Conservation (phyloP, 2,329 filamentous ascomycete species). For the Ploettnerulaceae sp. region DNA sequence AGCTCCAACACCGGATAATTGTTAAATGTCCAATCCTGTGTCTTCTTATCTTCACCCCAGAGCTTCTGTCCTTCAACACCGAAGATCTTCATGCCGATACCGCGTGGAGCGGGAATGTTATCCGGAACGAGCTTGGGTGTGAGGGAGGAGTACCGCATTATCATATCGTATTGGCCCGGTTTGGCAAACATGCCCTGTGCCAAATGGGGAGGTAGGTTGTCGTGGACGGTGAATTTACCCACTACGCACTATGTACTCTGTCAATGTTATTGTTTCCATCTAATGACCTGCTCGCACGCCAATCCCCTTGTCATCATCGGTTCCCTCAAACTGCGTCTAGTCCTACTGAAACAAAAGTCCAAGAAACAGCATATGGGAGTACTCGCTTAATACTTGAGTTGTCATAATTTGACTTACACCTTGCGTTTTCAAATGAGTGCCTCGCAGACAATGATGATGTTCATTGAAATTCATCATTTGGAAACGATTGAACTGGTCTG, state of each 20-base stretch:
- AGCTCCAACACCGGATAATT: conserved; percentile 19
- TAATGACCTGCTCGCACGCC: neutral
- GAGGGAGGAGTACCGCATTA: conserved; percentile 19
- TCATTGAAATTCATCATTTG: conserved; percentile 23
- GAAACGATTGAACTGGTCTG: conserved; percentile 20
- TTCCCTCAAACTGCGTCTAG: no score
- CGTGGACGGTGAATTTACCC: conserved; percentile 19
- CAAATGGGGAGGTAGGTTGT: conserved; percentile 17
- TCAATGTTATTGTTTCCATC: neutral
- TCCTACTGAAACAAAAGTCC: no score
- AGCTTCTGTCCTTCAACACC: conserved; percentile 19
- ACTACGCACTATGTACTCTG: conserved; percentile 13
- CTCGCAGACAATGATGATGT: conserved; percentile 19
- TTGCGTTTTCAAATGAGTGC: conserved; percentile 18
- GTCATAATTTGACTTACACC: no score
- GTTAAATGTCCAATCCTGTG: conserved; percentile 21
- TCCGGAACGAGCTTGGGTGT: conserved; percentile 20
- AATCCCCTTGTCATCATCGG: neutral
- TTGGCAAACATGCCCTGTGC: conserved; percentile 23
- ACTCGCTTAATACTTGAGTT: no score
- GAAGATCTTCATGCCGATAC: conserved; percentile 20
- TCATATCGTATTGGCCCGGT: conserved; percentile 15
- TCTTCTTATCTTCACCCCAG: conserved; percentile 22
- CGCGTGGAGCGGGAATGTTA: conserved; percentile 17
- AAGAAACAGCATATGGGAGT: no score